phyloP scores from a whole-genome alignment of 805 yeast genomes.

The Lipomyces oligophaga region DNA sequence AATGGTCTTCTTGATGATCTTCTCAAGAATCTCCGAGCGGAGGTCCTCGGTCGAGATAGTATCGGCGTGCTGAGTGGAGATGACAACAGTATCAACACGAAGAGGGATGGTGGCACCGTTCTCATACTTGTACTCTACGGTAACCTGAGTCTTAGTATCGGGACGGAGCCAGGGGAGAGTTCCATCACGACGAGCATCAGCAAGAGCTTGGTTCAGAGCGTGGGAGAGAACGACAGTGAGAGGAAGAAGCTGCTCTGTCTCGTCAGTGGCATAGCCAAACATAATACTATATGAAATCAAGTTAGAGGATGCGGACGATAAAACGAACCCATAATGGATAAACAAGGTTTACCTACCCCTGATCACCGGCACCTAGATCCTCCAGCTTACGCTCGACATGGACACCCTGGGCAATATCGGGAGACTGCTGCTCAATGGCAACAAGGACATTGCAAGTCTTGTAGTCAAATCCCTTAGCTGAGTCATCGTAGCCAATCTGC shows the following conservation, averaged over 20 bases:
- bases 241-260: constrained; percentile 96
- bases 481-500: constrained; percentile 95
- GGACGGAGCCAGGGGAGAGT: constrained; percentile 96
- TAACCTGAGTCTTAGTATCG: constrained; percentile 99
- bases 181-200: constrained; percentile 96
- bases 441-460: constrained; percentile 98
- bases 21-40: constrained; percentile 69
- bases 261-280: constrained; percentile 99
- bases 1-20: constrained; percentile 86
- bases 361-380: constrained; percentile 99
- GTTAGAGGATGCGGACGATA: not conserved
- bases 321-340: not conserved
- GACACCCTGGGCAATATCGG: constrained; percentile 98
- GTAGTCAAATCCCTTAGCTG: constrained; percentile 97
- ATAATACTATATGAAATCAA: constrained; percentile 59
- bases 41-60: constrained; percentile 90
- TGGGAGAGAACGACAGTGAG: constrained; percentile 91
- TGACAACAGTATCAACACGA: constrained; percentile 96
- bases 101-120: constrained; percentile 93
- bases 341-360: constrained; percentile 43
- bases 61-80: constrained; percentile 97
- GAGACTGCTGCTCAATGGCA: constrained; percentile 98
- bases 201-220: constrained; percentile 93
- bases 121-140: constrained; percentile 91
- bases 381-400: constrained; percentile 93